Evolutionary conservation across 1,139 yeast species (phyloP).

Genomic region (Pichia norvegensis): DNA sequence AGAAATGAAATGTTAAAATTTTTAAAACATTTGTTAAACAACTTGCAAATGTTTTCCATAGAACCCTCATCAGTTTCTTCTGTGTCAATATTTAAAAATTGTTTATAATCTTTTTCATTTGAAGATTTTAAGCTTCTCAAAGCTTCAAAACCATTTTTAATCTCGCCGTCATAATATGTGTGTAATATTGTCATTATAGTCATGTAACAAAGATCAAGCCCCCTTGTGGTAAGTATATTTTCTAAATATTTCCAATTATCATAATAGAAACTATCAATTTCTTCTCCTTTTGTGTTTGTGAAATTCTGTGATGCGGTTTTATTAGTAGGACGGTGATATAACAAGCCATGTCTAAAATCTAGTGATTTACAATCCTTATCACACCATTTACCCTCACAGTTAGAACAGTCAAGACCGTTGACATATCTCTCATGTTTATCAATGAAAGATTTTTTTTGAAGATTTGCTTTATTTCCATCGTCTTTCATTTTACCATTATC

Average conservation of each 20-base stretch:
- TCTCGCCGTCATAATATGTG: constrained; percentile 15
- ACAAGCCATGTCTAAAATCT: constrained; percentile 44
- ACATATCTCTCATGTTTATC: constrained; percentile 23
- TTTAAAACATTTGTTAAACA: constrained; percentile 20
- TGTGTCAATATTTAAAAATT: not conserved
- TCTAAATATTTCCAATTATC: constrained; percentile 19
- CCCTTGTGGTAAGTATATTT: constrained; percentile 7
- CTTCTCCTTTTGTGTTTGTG: constrained; percentile 4
- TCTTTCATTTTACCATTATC: constrained; percentile 25
- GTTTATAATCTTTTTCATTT: constrained; percentile 6
- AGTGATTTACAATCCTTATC: constrained; percentile 50
- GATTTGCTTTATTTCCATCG: constrained; percentile 20
- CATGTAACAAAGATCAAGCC: constrained; percentile 16
- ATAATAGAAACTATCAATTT: constrained; percentile 16
- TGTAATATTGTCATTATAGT: constrained; percentile 18
- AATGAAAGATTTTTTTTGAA: constrained; percentile 14
- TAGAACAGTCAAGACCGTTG: constrained; percentile 57
- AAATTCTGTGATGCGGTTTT: constrained; percentile 22
- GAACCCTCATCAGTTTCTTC: no score
- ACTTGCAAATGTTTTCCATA: constrained; percentile 9
- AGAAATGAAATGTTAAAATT: constrained; percentile 11
- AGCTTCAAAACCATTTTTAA: constrained; percentile 14
- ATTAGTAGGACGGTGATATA: constrained; percentile 45
- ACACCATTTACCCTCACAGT: constrained; percentile 71
- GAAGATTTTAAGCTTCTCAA: constrained; percentile 12